Conservation (phyloP, 192 early-diverging fungal species). For the Chytriomyces sp. region DNA sequence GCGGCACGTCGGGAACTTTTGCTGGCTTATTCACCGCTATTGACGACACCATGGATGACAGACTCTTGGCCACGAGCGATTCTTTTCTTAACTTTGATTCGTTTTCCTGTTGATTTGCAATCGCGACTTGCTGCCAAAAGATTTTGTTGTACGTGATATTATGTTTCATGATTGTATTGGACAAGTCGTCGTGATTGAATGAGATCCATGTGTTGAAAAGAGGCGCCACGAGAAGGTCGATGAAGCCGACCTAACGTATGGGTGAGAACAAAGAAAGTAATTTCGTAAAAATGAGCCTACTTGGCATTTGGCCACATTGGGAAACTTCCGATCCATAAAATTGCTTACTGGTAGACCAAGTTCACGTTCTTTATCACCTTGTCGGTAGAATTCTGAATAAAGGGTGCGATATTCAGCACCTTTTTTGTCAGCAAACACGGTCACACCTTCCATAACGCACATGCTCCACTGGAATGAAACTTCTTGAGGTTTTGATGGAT, state of each 20-base stretch:
- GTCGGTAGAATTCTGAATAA: conserved; percentile 27
- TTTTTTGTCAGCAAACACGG: conserved; percentile 47
- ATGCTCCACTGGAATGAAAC: conserved; percentile 52
- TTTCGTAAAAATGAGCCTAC: conserved; percentile 11
- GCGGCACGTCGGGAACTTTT: neutral
- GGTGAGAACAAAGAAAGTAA: neutral
- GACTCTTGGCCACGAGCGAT: neutral
- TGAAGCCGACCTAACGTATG: conserved; percentile 55
- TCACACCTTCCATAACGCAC: conserved; percentile 51
- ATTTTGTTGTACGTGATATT: conserved; percentile 16
- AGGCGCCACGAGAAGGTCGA: conserved; percentile 61
- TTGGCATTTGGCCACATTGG: conserved; percentile 60
- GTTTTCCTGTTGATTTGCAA: neutral
- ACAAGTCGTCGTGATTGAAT: conserved; percentile 45
- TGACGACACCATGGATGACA: conserved; percentile 8
- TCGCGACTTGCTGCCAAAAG: conserved; percentile 2
- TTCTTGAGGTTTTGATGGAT: conserved; percentile 45
- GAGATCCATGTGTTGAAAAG: conserved; percentile 57
- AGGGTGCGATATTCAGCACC: neutral
- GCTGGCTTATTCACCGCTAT: neutral
- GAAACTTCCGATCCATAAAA: conserved; percentile 59
- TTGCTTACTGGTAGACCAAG: conserved; percentile 51
- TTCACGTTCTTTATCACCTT: conserved; percentile 56
- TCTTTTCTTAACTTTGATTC: neutral
- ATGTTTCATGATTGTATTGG: neutral